These are phyloP conservation scores for Pseudotulostoma volvatum DNA, from an alignment of 495 filamentous ascomycete genomes.

Conservation along the genomic window DNA sequence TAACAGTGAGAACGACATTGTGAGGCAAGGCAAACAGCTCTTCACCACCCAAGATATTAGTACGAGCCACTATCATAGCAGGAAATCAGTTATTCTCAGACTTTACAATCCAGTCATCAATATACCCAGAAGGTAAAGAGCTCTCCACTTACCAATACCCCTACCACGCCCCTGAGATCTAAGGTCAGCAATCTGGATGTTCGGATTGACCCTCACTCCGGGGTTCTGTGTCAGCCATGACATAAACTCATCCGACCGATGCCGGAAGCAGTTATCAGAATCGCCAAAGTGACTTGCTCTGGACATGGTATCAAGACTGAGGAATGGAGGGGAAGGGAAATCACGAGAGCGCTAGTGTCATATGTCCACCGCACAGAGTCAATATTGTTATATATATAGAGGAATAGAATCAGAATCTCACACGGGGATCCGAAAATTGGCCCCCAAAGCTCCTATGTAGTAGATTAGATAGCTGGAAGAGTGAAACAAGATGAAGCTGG, in stretches of 20 bases:
- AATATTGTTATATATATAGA: not conserved
- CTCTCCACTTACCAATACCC: conserved; percentile 38
- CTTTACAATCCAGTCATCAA: conserved; percentile 3
- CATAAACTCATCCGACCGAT: conserved; percentile 34
- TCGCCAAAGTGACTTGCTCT: conserved; percentile 23
- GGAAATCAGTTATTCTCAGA: conserved; percentile 18
- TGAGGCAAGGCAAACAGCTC: conserved; percentile 49
- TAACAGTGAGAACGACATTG: conserved; percentile 34
- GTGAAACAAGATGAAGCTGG: too few relatives aligned
- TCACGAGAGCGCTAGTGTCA: conserved; percentile 1
- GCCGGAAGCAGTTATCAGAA: conserved; percentile 24
- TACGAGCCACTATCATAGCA: conserved; percentile 31
- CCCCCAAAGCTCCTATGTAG: too few relatives aligned
- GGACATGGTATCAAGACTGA: conserved; percentile 17
- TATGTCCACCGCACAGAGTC: not conserved
- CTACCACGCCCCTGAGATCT: conserved; percentile 35
- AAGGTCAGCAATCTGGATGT: conserved; percentile 39
- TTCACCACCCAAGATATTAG: conserved; percentile 44
- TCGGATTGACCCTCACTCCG: conserved; percentile 36
- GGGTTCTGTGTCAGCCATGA: conserved; percentile 36
- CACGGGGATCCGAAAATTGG: too few relatives aligned
- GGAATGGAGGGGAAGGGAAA: conserved; percentile 6
- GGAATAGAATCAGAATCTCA: too few relatives aligned
- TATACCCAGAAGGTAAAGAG: conserved; percentile 1
- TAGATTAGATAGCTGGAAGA: too few relatives aligned